Evolutionary conservation across 78 protist genomes (phyloP).

Genomic region (Mantamonas sphyraenae): DNA sequence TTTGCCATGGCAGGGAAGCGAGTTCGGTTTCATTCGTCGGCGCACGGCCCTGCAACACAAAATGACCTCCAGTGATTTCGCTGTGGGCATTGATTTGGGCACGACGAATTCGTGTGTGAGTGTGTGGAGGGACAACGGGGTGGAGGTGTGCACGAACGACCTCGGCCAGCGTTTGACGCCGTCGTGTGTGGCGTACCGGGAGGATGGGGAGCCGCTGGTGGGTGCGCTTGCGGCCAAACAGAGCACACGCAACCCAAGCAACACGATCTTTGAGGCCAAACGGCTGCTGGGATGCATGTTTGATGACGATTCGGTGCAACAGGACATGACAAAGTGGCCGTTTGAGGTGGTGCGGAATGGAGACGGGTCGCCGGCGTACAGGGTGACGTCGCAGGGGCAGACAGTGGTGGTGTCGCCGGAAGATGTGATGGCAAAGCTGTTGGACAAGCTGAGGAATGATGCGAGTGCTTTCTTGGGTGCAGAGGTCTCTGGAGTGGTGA

Average conservation of each 20-base stretch:
- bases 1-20: too few relatives aligned
- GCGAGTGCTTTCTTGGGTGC: constrained; percentile 75
- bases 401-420: constrained; percentile 31
- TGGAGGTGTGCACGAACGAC: too few relatives aligned
- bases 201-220: constrained; percentile 73
- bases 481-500: constrained; percentile 61
- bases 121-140: too few relatives aligned
- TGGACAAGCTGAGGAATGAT: constrained; percentile 66
- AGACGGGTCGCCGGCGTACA: constrained; percentile 16
- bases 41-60: too few relatives aligned
- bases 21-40: too few relatives aligned
- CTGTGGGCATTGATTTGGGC: too few relatives aligned
- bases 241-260: constrained; percentile 75
- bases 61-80: too few relatives aligned
- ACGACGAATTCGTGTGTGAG: too few relatives aligned
- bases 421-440: constrained; percentile 63
- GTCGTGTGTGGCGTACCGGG: constrained; percentile 82
- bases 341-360: constrained; percentile 46
- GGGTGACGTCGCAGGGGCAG: constrained; percentile 68
- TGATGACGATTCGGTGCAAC: constrained; percentile 62
- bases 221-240: constrained; percentile 84
- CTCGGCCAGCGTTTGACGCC: constrained; percentile 92
- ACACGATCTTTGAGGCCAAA: constrained; percentile 83
- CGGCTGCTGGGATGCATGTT: constrained; percentile 86
- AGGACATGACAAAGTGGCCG: constrained; percentile 49